Evolutionary conservation across 2,329 filamentous ascomycete species (phyloP), one percentile per base, ranked within the genome.

Genomic region (Xylariaceae sp.): DNA sequence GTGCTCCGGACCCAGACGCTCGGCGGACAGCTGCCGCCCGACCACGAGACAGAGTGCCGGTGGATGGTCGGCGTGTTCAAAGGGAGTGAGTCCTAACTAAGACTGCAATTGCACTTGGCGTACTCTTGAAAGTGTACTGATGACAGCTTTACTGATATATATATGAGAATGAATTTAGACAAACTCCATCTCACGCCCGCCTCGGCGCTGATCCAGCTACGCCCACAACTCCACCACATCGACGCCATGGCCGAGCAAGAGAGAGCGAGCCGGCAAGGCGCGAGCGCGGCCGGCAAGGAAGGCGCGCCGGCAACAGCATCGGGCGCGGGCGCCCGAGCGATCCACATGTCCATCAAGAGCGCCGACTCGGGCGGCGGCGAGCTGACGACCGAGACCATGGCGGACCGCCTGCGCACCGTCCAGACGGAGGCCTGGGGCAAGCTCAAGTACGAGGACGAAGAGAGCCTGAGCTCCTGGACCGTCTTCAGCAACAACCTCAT

Each of bases 41-140:
- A 79, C 3, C 78, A 81, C 48, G 76, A 83, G 48, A 83, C 83
- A 15, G 83, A 87, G 30, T 59, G 54, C 34, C 52, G 56, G 50
- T 94, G 94, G 66, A 94, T 96, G 81, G 74, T 96, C 34, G 92
- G 88, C 18, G 83, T 88, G n/a, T 96, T 97, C 59, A 78, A 83
- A 58, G 83, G 83, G 36, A 78, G 87, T 90, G 63, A 52, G 79
- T 70, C n/a, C n/a, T n/a, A n/a, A n/a, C n/a, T n/a, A n/a, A n/a
- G n/a, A n/a, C n/a, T n/a, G n/a, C n/a, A n/a, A n/a, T n/a, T n/a
- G n/a, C n/a, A n/a, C n/a, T n/a, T n/a, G n/a, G n/a, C n/a, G n/a
- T n/a, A n/a, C n/a, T n/a, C n/a, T n/a, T n/a, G n/a, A n/a, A n/a
- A n/a, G n/a, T n/a, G n/a, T n/a, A n/a, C n/a, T n/a, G n/a, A n/a